Conservation (phyloP, 345 rosid species). For the Euphorbia pulcherrima region DNA sequence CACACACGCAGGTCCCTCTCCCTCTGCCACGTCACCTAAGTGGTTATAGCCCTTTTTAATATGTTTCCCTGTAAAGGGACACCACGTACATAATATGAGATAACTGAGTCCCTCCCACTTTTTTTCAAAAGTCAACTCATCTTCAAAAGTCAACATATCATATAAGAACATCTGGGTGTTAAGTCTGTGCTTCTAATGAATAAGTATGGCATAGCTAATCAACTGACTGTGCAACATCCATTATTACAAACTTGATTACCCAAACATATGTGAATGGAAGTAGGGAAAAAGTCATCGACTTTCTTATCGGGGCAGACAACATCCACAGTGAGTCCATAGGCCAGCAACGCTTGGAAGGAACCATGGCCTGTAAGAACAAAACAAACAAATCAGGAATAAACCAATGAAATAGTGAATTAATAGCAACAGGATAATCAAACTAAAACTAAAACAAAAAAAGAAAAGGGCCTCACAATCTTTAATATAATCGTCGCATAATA, state of each 20-base stretch:
- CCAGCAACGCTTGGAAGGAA: constrained; percentile 77
- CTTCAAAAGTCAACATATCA: too few relatives aligned
- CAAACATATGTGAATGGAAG: constrained; percentile 50
- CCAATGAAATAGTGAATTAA: background rate
- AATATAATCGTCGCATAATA: constrained; percentile 75
- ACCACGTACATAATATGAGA: too few relatives aligned
- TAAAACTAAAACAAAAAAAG: background rate
- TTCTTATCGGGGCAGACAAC: constrained; percentile 81
- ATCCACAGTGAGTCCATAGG: constrained; percentile 65
- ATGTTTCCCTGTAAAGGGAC: too few relatives aligned
- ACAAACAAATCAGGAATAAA: background rate
- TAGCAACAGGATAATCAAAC: background rate
- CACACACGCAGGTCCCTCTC: too few relatives aligned
- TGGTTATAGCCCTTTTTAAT: too few relatives aligned
- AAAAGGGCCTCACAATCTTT: constrained; percentile 61
- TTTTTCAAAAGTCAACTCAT: too few relatives aligned
- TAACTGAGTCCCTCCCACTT: too few relatives aligned
- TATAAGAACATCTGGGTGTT: too few relatives aligned
- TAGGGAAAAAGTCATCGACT: constrained; percentile 73
- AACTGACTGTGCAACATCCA: too few relatives aligned
- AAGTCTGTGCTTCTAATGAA: too few relatives aligned
- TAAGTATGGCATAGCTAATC: background rate
- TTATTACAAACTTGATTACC: constrained; percentile 72
- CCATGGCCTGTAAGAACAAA: constrained; percentile 71
- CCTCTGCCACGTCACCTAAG: too few relatives aligned